Conservation (phyloP, 2,329 filamentous ascomycete genomes). For the Xylaria sp. region DNA sequence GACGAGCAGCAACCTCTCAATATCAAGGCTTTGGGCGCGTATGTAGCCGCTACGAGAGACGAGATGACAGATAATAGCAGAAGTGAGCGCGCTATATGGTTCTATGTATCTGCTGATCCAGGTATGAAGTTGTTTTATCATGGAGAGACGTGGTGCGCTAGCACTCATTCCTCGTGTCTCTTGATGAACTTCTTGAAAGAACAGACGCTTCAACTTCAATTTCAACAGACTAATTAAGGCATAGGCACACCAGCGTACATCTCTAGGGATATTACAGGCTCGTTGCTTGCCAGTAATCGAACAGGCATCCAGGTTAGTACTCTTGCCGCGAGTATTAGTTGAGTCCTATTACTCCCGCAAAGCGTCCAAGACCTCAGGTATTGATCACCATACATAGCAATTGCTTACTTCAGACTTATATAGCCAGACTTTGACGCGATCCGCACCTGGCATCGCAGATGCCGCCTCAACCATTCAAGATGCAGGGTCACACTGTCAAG, state of each 20-base stretch:
- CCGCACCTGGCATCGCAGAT: conserved; percentile 22
- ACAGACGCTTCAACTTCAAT: too few species aligned
- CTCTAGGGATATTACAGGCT: conserved; percentile 23
- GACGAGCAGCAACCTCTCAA: conserved; percentile 19
- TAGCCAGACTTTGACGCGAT: conserved; percentile 11
- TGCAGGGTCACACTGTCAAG: conserved; percentile 27
- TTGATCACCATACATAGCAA: background rate
- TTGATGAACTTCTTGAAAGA: background rate
- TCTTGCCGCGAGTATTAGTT: background rate
- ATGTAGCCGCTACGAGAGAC: conserved; percentile 5
- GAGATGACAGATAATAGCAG: conserved; percentile 1
- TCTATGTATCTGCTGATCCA: conserved; percentile 22
- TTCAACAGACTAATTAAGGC: background rate
- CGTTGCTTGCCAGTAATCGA: conserved; percentile 15
- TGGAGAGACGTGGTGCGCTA: background rate
- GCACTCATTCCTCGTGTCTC: background rate
- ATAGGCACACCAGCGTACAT: conserved; percentile 20
- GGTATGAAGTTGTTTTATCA: conserved; percentile 5
- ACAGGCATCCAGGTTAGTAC: conserved; percentile 3
- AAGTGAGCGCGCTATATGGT: conserved; percentile 20
- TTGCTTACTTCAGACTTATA: background rate
- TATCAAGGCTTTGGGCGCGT: conserved; percentile 17
- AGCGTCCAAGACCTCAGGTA: background rate
- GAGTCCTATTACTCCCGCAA: too few species aligned
- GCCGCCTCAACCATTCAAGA: conserved; percentile 11